Evolutionary conservation across 495 filamentous ascomycete genomes (phyloP), one percentile per base, ranked within the genome.

Genomic region (Penicillium turbatum): DNA sequence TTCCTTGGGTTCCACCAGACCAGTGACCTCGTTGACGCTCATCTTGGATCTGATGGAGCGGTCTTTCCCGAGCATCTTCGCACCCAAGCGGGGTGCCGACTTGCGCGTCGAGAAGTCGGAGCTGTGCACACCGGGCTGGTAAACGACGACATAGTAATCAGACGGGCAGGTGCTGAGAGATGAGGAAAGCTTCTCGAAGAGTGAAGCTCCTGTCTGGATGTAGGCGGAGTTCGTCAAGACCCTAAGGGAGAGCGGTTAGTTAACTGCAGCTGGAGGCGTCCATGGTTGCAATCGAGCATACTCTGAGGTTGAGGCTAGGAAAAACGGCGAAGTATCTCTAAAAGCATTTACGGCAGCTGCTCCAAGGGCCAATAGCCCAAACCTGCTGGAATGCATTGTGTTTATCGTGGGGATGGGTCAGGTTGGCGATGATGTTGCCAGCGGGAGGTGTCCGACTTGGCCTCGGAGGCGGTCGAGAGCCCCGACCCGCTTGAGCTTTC

Each of bases 301-400:
- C 90, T 84, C 75, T 45, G 86, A 82, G 32, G 82, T 87, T 21
- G 91, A 95, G 63, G 90, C 84, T 24, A 96, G 71, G 70, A 96
- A 79, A 65, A 95, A 93, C 13, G 92, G 92, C 38, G 89, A 91
- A 0, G 90, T 87, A 61, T 96, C 86, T 42, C 79, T 82, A 71
- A 95, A 92, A 13, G 90, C 90, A 34, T 81, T 76, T 46, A 75
- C 82, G 11, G 78, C 70, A 51, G 77, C 73, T 67, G 79, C 75
- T 62, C 76, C 79, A 55, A 87, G 78, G 66, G 86, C 80, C 37
- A 89, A 61, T 50, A 82, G 71, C 55, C 82, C 77, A 49, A 85
- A 67, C 63, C 73, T 72, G 55, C 76, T 82, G 57, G 85, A 65
- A 76, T 79, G 78, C 85, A 89, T 88, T 56, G 61, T 74, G 65